Evolutionary conservation across 2,329 filamentous ascomycete species (phyloP).

Genomic region (Trichoderma arundinaceum): DNA sequence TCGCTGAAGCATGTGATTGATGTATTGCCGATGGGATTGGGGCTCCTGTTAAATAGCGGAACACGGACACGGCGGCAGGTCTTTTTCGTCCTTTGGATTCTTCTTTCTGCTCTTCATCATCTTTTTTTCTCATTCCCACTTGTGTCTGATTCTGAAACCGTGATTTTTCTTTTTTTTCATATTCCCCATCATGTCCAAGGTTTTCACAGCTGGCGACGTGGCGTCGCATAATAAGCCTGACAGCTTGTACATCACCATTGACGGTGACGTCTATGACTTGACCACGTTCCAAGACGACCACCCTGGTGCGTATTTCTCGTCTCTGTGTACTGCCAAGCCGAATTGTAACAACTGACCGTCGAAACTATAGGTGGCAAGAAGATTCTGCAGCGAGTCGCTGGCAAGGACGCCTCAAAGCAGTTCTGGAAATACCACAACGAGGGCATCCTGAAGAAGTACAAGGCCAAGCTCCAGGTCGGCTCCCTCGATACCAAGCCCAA

Average conservation of each 20-base stretch:
- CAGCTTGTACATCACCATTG: constrained; percentile 86
- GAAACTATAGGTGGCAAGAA: constrained; percentile 62
- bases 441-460: constrained; percentile 85
- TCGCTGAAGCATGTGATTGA: constrained; percentile 30
- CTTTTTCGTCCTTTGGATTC: background rate
- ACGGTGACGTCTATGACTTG: constrained; percentile 94
- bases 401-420: constrained; percentile 70
- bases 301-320: constrained; percentile 63
- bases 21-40: constrained; percentile 25
- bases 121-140: background rate
- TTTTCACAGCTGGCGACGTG: constrained; percentile 83
- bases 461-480: constrained; percentile 76
- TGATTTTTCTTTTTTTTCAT: background rate
- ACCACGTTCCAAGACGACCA: constrained; percentile 88
- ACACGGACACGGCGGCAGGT: background rate
- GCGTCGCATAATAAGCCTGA: constrained; percentile 88
- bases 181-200: constrained; percentile 75
- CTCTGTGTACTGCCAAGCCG: background rate
- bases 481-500: constrained; percentile 88
- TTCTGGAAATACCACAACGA: constrained; percentile 85
- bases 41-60: constrained; percentile 18
- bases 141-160: too few species aligned
- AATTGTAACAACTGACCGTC: background rate
- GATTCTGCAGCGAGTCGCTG: constrained; percentile 66
- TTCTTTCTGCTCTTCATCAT: background rate